Evolutionary conservation across 805 yeast genomes (phyloP).

Genomic region (Spathaspora girioi): DNA sequence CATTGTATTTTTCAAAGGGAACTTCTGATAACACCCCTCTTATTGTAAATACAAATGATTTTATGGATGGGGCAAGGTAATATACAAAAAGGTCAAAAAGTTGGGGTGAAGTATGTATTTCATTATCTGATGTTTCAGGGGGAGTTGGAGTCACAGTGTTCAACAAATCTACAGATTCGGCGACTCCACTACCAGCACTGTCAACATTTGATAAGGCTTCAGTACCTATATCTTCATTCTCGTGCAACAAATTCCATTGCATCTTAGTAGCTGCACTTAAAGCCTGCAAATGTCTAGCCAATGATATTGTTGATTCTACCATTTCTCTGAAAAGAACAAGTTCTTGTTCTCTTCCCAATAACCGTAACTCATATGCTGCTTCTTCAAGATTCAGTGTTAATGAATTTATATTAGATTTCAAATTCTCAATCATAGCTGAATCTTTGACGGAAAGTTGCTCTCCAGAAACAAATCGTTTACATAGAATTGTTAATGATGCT

Average conservation of each 20-base stretch:
- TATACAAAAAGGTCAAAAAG: slow-evolving; percentile 64
- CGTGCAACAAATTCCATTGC: slow-evolving; percentile 53
- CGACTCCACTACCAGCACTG: slow-evolving; percentile 11
- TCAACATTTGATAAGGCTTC: slow-evolving; percentile 11
- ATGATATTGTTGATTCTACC: slow-evolving; percentile 48
- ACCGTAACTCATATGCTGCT: slow-evolving; percentile 55
- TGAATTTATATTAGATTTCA: slow-evolving; percentile 37
- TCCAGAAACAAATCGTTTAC: slow-evolving; percentile 49
- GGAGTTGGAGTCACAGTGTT: slow-evolving; percentile 11
- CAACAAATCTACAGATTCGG: slow-evolving; percentile 26
- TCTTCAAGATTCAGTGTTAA: slow-evolving; percentile 49
- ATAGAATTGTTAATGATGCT: slow-evolving; percentile 39
- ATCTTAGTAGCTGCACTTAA: slow-evolving; percentile 65
- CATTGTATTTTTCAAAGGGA: slow-evolving; percentile 44
- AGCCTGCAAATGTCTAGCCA: slow-evolving; percentile 62
- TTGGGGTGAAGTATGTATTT: slow-evolving; percentile 33
- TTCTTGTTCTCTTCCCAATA: slow-evolving; percentile 55
- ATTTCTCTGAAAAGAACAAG: slow-evolving; percentile 42
- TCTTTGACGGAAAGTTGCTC: slow-evolving; percentile 42
- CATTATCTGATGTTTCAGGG: slow-evolving; percentile 16
- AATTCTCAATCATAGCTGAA: slow-evolving; percentile 26
- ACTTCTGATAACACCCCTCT: slow-evolving; percentile 56
- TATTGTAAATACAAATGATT: slow-evolving; percentile 61
- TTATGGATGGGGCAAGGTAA: slow-evolving; percentile 69
- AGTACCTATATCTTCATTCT: slow-evolving; percentile 3